phyloP scores from a whole-genome alignment of 495 filamentous ascomycete genomes.

The Penicillium herquei region DNA sequence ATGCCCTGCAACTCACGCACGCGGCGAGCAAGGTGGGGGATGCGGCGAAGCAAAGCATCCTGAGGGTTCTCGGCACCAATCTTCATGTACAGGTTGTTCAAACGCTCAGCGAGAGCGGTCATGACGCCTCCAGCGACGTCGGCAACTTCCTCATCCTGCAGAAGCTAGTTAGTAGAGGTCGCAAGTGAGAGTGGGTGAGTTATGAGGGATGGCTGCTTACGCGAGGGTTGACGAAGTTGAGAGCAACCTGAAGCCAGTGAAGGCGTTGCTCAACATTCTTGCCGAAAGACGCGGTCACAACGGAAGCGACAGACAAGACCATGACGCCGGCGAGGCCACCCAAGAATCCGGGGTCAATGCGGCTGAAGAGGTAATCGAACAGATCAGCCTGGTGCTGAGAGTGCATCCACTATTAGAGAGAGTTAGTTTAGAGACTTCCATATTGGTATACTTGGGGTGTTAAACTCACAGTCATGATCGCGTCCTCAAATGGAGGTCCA shows the following conservation, averaged over 20 bases:
- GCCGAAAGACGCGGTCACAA: slow-evolving; percentile 69
- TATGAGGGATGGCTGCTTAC: slow-evolving; percentile 30
- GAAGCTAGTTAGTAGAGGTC: neutral
- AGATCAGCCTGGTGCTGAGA: slow-evolving; percentile 68
- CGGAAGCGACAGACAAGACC: slow-evolving; percentile 77
- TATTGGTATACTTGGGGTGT: neutral
- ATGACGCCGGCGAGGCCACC: slow-evolving; percentile 68
- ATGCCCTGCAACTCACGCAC: slow-evolving; percentile 49
- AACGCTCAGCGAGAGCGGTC: slow-evolving; percentile 65
- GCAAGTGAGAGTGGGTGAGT: slow-evolving; percentile 4
- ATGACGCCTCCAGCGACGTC: slow-evolving; percentile 66
- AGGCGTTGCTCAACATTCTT: slow-evolving; percentile 66
- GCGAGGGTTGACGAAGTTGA: slow-evolving; percentile 51
- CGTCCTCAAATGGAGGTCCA: slow-evolving; percentile 61
- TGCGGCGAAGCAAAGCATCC: slow-evolving; percentile 61
- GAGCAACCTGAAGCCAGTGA: slow-evolving; percentile 72
- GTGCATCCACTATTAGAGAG: slow-evolving; percentile 80
- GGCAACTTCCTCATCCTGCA: slow-evolving; percentile 70
- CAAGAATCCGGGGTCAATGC: slow-evolving; percentile 70
- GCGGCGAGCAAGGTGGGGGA: slow-evolving; percentile 54
- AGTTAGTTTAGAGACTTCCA: slow-evolving; percentile 8
- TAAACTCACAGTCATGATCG: slow-evolving; percentile 54
- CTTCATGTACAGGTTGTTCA: slow-evolving; percentile 68
- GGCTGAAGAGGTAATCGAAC: slow-evolving; percentile 78
- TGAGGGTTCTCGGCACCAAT: slow-evolving; percentile 60